Evolutionary conservation across 306 rosid species (phyloP), one percentile per base, ranked within the genome.

Genomic region (Comarum palustre): DNA sequence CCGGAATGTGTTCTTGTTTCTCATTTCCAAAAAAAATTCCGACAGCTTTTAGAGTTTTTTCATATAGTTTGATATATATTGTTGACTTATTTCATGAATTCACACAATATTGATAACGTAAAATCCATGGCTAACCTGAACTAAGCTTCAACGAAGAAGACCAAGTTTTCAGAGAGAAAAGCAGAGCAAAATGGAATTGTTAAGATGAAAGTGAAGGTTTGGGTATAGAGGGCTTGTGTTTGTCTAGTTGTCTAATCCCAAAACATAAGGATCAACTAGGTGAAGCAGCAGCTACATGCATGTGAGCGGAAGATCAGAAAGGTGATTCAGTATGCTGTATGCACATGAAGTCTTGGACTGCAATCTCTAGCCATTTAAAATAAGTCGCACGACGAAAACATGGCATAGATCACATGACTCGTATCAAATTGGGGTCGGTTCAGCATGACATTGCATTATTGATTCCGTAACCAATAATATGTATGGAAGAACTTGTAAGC

Each of bases 381-480:
- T 55, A 29, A 59, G 64, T 42, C 17, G 50, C 76, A 72, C 55
- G 76, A 17, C n/a, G 32, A 72, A 58, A 42, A 31, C 68, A 43
- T 72, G 76, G 4, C 31, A 36, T 41, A 58, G 16, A 19, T 58
- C 48, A 36, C 8, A 8, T 39, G 42, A 39, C 42, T 39, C 11
- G 1, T 36, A 5, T 46, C 19, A 20, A 0, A 38, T 50, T 24
- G 59, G 59, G 57, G 75, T 72, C 68, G 43, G 75, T 72, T 42
- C 31, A 17, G n/a, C 8, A 6, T 5, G 11, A 36, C 12, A 22
- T 70, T 54, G 50, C 42, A 20, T 52, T 32, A 50, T 70, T 70
- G 38, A 14, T 20, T 14, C 47, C 48, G 8, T 64, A 38, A 9
- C 42, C 17, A 34, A 39, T 39, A n/a, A 8, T 34, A 36, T 8